Evolutionary conservation across 108 stramenopile genomes (phyloP).

Genomic region (Hondaea fermentalgiana): DNA sequence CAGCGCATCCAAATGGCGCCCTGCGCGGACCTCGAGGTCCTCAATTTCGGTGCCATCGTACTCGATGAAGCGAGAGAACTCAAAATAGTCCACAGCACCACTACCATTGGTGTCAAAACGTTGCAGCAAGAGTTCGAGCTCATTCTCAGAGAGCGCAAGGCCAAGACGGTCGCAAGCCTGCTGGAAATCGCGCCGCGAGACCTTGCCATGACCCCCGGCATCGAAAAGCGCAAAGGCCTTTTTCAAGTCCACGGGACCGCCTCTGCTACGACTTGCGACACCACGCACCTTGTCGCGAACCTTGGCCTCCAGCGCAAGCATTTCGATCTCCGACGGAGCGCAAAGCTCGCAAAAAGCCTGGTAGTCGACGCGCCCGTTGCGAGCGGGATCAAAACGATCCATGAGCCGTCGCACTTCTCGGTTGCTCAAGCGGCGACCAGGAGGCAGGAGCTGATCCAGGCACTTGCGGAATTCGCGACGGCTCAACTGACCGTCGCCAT

Average conservation of each 20-base stretch:
- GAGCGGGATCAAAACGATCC: not conserved
- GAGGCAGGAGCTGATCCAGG: not conserved
- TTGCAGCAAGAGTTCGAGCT: conserved; percentile 5
- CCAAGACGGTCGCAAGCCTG: conserved; percentile 13
- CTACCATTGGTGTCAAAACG: not conserved
- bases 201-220: not conserved
- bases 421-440: not conserved
- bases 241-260: not conserved
- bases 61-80: not conserved
- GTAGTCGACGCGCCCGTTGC: not conserved
- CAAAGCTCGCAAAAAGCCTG: not conserved
- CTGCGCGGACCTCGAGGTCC: not conserved
- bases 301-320: not conserved
- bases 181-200: not conserved
- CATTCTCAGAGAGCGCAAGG: not conserved
- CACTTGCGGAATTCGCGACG: not conserved
- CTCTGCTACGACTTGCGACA: not conserved
- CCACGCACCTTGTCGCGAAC: not conserved
- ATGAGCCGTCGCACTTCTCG: not conserved
- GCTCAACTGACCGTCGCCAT: not conserved
- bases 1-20: not conserved
- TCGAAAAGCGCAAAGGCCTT: not conserved
- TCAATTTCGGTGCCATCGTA: not conserved
- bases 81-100: not conserved
- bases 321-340: not conserved